Base-by-base conservation (phyloP, 2,329 filamentous ascomycete species). In the Mariannaea sp. region DNA sequence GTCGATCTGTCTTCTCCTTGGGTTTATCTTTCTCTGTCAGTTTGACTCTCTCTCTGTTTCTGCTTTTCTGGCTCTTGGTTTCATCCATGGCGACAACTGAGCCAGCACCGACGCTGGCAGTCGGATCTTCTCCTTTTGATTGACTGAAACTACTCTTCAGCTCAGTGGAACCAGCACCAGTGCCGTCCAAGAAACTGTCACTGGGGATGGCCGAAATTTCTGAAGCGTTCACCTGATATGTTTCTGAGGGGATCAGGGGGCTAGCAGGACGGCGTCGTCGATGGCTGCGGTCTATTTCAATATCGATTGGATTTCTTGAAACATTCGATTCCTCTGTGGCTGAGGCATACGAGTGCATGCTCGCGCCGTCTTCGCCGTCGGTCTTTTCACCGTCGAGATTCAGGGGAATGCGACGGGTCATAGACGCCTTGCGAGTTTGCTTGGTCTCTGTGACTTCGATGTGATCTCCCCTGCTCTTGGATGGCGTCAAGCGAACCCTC, bases 401-500 rank as follows among this genome's bases (percentile, higher is more conserved):
- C 41, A 77, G 68, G 13, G 91, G 77, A 38, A 87, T 87, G 57
- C 76, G 77, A 49, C 78, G 76, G 32, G 60, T 75, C 33, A 70
- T 58, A 6, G 80, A 90, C 14, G 87, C 81, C 73, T 88, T 92
- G 65, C 88, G 84, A 58, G 84, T 80, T 59, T 85, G 84, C 69
- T 85, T 88, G 51, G 87, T 87, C 73, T 94, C 89, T 51, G 90
- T 95, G 70, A 96, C 92, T 73, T 94, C 87, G 57, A 96, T 87
- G 68, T 89, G 90, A 72, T 85, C 85, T 63, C 78, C 81, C 58
- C 78, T 60, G 48, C 63, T 75, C 70, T 84, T 86, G 65, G 89
- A 91, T 12, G 92, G 92, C 12, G 90, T 95, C 57, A 96, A 82
- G 74, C 85, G 82, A 73, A 89, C 80, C 68, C 82, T 83, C 48